Percentiles rank a stretch among this genome's conserved stretches.
phyloP scores from a whole-genome alignment of 768 basidiomycete genomes.

The Russula griseocarnosa region DNA sequence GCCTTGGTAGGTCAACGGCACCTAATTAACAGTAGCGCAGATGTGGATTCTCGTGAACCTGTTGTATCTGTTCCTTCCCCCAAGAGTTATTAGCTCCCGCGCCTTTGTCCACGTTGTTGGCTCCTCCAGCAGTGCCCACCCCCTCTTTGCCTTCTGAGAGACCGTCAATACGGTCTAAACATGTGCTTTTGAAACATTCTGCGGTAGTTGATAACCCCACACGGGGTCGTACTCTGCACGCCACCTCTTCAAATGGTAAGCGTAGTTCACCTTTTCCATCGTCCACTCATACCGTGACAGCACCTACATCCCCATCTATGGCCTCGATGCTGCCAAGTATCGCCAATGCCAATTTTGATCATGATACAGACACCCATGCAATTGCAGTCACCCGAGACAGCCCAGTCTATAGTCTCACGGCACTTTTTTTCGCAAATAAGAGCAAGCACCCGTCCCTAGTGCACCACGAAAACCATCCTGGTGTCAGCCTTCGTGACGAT shows the following conservation, averaged over 20 bases:
- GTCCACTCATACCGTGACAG: conserved; percentile 15
- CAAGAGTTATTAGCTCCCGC: not conserved
- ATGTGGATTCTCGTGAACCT: conserved; percentile 6
- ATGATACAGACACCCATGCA: not conserved
- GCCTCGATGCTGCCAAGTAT: conserved; percentile 13
- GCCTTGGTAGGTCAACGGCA: not conserved
- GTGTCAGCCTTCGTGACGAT: conserved; percentile 21
- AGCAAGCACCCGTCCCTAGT: conserved; percentile 22
- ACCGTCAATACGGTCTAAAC: not conserved
- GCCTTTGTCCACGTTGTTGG: not conserved
- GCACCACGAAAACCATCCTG: conserved; percentile 17
- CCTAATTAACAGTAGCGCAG: not conserved
- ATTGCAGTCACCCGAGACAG: conserved; percentile 6
- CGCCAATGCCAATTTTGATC: conserved; percentile 11
- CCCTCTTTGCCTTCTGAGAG: conserved; percentile 2
- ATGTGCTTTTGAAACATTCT: not conserved
- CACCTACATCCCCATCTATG: conserved; percentile 15
- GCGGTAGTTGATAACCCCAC: not conserved
- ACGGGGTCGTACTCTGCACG: conserved; percentile 18
- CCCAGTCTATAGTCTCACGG: conserved; percentile 10
- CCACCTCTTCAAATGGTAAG: conserved; percentile 13
- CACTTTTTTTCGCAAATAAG: conserved; percentile 5
- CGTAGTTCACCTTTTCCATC: conserved; percentile 18
- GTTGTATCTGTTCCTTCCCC: not conserved
- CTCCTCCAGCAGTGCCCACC: not conserved